Evolutionary conservation across 257 asterid genomes (phyloP).

Genomic region (Haberlea rhodopensis): DNA sequence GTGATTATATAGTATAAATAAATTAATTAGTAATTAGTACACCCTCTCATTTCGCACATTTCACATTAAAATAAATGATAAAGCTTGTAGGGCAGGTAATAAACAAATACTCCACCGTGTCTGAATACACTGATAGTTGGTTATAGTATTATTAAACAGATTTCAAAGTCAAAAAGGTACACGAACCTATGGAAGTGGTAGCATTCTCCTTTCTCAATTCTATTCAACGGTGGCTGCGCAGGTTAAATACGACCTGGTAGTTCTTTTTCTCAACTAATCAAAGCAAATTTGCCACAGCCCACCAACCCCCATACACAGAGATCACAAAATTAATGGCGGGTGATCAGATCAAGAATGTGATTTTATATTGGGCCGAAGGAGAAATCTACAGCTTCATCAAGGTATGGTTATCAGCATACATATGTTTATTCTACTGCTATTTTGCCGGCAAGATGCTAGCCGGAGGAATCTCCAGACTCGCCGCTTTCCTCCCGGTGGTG

Average conservation of each 20-base stretch:
- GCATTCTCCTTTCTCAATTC: too few relatives aligned
- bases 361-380: constrained; percentile 51
- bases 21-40: too few relatives aligned
- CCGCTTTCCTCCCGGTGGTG: constrained; percentile 53
- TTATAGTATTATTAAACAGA: too few relatives aligned
- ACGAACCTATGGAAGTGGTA: too few relatives aligned
- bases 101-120: too few relatives aligned
- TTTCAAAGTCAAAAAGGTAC: too few relatives aligned
- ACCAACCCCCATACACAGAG: not conserved
- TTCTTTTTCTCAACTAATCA: too few relatives aligned
- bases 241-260: not conserved
- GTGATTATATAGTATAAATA: too few relatives aligned
- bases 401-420: constrained; percentile 53
- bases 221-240: not conserved
- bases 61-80: too few relatives aligned
- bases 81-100: too few relatives aligned
- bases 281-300: not conserved
- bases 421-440: constrained; percentile 46
- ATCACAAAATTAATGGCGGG: constrained; percentile 29
- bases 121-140: not conserved
- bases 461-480: constrained; percentile 39
- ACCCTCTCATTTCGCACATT: too few relatives aligned
- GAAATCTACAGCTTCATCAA: constrained; percentile 52
- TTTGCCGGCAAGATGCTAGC: constrained; percentile 39
- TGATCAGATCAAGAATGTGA: constrained; percentile 28